A percentile compares a stretch with the other conserved stretches of the same genome.
Evolutionary conservation across 1,284 basidiomycete genomes (phyloP).

Genomic region (Boletellus dicymbophilus): DNA sequence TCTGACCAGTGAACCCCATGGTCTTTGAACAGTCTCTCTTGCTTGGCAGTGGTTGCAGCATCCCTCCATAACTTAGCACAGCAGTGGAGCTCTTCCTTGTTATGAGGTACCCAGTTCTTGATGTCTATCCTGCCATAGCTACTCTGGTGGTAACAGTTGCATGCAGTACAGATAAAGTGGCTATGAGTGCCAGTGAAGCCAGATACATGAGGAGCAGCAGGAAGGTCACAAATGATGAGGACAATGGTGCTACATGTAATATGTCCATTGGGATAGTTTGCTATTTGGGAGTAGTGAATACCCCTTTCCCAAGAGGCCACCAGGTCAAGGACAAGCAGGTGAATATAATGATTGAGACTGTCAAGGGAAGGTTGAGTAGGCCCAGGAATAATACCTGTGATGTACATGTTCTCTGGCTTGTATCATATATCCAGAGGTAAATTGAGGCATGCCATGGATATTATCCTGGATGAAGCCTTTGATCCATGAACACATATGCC

Average conservation of each 20-base stretch:
- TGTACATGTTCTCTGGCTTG: too few species aligned
- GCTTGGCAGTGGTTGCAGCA: background rate
- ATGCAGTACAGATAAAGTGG: background rate
- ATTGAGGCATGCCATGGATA: too few species aligned
- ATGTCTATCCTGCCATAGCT: background rate
- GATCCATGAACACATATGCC: too few species aligned
- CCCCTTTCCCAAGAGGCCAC: too few species aligned
- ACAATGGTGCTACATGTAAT: background rate
- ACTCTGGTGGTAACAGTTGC: background rate
- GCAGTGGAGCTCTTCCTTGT: constrained; percentile 1
- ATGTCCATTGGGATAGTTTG: background rate
- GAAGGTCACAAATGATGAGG: background rate
- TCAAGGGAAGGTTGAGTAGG: too few species aligned
- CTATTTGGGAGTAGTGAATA: too few species aligned
- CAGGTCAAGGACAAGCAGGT: too few species aligned
- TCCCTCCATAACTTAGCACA: constrained; percentile 13
- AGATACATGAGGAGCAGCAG: background rate
- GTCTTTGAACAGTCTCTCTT: background rate
- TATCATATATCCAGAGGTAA: too few species aligned
- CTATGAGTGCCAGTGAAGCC: background rate
- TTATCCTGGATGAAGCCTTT: too few species aligned
- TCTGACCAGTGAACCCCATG: background rate
- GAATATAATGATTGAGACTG: too few species aligned
- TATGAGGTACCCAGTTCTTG: constrained; percentile 7
- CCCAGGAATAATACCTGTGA: too few species aligned